phyloP scores from a whole-genome alignment of 2,329 filamentous ascomycete genomes.

The Rhinocladiella similis region DNA sequence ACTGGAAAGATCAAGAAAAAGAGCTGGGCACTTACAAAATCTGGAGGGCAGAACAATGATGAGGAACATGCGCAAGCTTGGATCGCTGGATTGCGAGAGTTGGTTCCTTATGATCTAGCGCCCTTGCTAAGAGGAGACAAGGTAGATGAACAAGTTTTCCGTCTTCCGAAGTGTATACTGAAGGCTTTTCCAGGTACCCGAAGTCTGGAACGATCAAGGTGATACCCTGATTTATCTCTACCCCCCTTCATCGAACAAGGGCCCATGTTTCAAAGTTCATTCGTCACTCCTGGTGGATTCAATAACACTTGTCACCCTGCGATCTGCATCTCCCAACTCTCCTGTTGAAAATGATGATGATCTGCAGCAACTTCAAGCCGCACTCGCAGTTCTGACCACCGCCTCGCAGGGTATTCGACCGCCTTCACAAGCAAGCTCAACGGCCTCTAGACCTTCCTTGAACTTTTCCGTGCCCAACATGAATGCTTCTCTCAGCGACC shows the following conservation, averaged over 20 bases:
- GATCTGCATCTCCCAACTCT: conserved; percentile 16
- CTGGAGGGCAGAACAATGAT: conserved; percentile 32
- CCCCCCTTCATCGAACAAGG: conserved; percentile 55
- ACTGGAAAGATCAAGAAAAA: conserved; percentile 37
- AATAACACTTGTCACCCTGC: conserved; percentile 18
- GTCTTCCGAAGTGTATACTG: not conserved
- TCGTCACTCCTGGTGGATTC: conserved; percentile 61
- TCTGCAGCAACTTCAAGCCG: conserved; percentile 36
- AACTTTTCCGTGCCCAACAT: conserved; percentile 20
- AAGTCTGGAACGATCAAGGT: conserved; percentile 64
- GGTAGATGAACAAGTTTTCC: conserved; percentile 37
- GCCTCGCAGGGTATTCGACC: conserved; percentile 33
- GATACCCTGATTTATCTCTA: conserved; percentile 65
- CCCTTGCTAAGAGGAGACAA: conserved; percentile 53
- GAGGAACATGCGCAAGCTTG: conserved; percentile 48
- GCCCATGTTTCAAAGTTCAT: conserved; percentile 62
- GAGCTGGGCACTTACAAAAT: conserved; percentile 47
- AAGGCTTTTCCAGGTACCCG: conserved; percentile 46
- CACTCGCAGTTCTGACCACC: conserved; percentile 31
- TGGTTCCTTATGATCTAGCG: conserved; percentile 56
- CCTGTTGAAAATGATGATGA: conserved; percentile 11
- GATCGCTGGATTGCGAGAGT: conserved; percentile 59
- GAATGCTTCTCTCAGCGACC: conserved; percentile 6
- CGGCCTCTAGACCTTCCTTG: conserved; percentile 29
- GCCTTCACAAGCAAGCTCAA: conserved; percentile 31